These are phyloP conservation scores for Cicer bijugum DNA, from an alignment of 306 rosid species.

Conservation along the genomic window DNA sequence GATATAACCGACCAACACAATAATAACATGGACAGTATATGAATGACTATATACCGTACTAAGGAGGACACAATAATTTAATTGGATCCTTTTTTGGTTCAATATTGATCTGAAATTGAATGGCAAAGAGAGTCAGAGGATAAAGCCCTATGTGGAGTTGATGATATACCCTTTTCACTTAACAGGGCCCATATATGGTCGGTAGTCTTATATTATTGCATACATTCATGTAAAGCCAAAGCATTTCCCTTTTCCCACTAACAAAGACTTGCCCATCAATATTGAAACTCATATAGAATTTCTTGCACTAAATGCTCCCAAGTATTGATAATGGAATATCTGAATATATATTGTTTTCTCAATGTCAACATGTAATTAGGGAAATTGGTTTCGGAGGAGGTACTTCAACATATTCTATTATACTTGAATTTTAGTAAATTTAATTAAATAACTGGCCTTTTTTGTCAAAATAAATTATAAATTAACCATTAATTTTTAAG, in stretches of 20 bases:
- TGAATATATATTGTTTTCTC: background rate
- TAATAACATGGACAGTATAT: constrained; percentile 15
- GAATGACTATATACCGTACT: constrained; percentile 8
- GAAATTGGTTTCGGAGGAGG: background rate
- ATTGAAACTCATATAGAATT: constrained; percentile 30
- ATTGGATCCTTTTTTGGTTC: background rate
- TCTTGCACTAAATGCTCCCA: background rate
- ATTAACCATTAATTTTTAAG: no score
- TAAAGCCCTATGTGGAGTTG: constrained; percentile 9
- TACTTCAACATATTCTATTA: no score
- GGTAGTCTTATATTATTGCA: constrained; percentile 44
- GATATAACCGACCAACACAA: no score
- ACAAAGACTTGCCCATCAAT: constrained; percentile 31
- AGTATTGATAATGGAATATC: background rate
- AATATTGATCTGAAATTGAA: no score
- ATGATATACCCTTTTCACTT: constrained; percentile 49
- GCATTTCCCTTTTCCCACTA: constrained; percentile 21
- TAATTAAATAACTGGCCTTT: no score
- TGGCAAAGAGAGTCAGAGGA: no score
- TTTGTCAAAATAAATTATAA: no score
- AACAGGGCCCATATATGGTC: constrained; percentile 42
- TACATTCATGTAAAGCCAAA: constrained; percentile 1
- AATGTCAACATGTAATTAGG: background rate
- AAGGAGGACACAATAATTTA: background rate
- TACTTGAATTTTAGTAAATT: no score